These are phyloP conservation scores for Ceratocystis eucalypticola DNA, from an alignment of 2,329 filamentous ascomycete species.

Conservation along the genomic window DNA sequence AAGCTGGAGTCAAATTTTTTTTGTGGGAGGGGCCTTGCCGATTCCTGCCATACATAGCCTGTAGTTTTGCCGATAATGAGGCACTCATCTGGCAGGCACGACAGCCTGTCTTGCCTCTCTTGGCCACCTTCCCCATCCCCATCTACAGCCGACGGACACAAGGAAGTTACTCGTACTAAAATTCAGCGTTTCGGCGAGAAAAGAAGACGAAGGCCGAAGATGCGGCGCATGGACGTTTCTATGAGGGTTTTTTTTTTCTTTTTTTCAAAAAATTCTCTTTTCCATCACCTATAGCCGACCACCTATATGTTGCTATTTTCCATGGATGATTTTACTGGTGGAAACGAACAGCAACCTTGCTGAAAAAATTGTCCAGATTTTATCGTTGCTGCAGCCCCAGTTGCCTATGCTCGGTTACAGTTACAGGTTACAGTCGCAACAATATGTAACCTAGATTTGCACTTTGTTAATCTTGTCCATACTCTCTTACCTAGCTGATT, in stretches of 20 bases:
- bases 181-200: background rate
- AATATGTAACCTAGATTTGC: slow-evolving; percentile 5
- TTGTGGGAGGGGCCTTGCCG: background rate
- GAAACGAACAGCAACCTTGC: too few relatives aligned
- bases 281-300: too few relatives aligned
- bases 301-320: too few relatives aligned
- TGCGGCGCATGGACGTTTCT: background rate
- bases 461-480: background rate
- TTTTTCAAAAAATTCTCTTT: background rate
- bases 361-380: background rate
- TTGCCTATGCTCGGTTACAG: background rate
- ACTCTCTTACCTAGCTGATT: background rate
- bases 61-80: background rate
- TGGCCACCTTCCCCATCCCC: too few relatives aligned
- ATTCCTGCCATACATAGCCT: background rate
- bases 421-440: slow-evolving; percentile 1
- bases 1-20: background rate
- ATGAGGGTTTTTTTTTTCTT: background rate
- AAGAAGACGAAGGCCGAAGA: background rate
- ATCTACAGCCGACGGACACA: background rate
- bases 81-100: background rate
- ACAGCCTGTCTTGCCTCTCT: background rate
- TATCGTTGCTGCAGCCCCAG: background rate
- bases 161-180: background rate
- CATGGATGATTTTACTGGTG: too few relatives aligned